A percentile compares a stretch with the other conserved stretches of the same genome.
Conservation (phyloP, 163 green algal genomes). For the Coccomyxa subellipsoidea region DNA sequence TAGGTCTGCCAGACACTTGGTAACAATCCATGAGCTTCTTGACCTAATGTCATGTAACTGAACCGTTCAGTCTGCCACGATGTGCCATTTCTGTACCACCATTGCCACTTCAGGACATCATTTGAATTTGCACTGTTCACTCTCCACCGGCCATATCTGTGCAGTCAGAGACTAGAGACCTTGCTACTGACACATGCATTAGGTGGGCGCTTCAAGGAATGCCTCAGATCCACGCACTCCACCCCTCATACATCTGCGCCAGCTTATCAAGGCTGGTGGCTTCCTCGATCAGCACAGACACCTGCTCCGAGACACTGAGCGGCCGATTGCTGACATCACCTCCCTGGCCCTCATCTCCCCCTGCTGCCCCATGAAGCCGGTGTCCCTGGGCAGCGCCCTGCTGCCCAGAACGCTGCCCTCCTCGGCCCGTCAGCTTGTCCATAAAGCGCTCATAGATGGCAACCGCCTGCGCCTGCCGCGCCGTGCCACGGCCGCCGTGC, state of each 20-base stretch:
- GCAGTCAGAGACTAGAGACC: too few relatives aligned
- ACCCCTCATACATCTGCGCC: slow-evolving; percentile 82
- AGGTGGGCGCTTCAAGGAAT: too few relatives aligned
- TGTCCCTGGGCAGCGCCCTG: not conserved
- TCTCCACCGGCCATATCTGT: too few relatives aligned
- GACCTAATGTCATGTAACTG: too few relatives aligned
- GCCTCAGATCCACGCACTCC: slow-evolving; percentile 77
- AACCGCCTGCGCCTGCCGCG: not conserved
- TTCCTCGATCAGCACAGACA: slow-evolving; percentile 54
- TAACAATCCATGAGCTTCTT: too few relatives aligned
- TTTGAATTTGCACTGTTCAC: too few relatives aligned
- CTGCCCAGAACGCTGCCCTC: not conserved
- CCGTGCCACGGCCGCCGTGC: not conserved
- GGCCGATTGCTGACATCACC: not conserved
- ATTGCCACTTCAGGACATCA: too few relatives aligned
- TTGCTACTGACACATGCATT: too few relatives aligned
- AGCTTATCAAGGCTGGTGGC: slow-evolving; percentile 61
- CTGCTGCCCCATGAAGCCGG: not conserved
- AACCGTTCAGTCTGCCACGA: too few relatives aligned
- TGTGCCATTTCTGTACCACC: too few relatives aligned
- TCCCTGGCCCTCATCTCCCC: not conserved
- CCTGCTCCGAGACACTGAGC: slow-evolving; percentile 42
- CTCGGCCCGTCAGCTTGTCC: not conserved
- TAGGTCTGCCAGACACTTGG: too few relatives aligned
- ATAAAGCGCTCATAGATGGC: not conserved